Evolutionary conservation across 805 yeast species (phyloP).

Genomic region (Lachancea kluyveri): DNA sequence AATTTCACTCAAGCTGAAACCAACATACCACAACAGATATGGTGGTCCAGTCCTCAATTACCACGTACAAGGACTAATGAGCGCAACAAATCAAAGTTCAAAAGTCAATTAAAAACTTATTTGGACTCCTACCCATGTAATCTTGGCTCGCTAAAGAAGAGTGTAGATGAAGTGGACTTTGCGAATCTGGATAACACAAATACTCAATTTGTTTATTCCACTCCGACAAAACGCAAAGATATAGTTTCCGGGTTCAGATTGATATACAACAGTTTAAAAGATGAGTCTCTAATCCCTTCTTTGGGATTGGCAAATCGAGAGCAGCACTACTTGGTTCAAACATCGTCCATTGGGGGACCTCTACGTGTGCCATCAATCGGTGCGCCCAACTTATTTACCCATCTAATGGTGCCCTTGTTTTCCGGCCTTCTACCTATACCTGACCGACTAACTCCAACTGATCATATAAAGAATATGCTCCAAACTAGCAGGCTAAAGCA

Average conservation of each 20-base stretch:
- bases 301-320: no score
- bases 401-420: slow-evolving; percentile 21
- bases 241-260: slow-evolving; percentile 24
- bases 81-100: slow-evolving; percentile 31
- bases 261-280: slow-evolving; percentile 18
- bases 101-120: slow-evolving; percentile 39
- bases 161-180: slow-evolving; percentile 38
- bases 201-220: slow-evolving; percentile 46
- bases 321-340: slow-evolving; percentile 29
- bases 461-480: neutral
- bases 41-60: slow-evolving; percentile 53
- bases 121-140: slow-evolving; percentile 35
- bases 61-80: slow-evolving; percentile 2
- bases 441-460: neutral
- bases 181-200: slow-evolving; percentile 34
- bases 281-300: no score
- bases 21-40: slow-evolving; percentile 54
- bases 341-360: slow-evolving; percentile 29
- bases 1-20: slow-evolving; percentile 53
- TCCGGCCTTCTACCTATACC: slow-evolving; percentile 6
- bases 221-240: slow-evolving; percentile 37
- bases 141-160: slow-evolving; percentile 15
- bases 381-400: slow-evolving; percentile 19
- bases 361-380: slow-evolving; percentile 8
- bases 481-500: slow-evolving; percentile 4